A percentile compares a stretch with the other conserved stretches of the same genome.
phyloP scores from a whole-genome alignment of 2,329 filamentous ascomycete genomes.

The Alternaria solani region DNA sequence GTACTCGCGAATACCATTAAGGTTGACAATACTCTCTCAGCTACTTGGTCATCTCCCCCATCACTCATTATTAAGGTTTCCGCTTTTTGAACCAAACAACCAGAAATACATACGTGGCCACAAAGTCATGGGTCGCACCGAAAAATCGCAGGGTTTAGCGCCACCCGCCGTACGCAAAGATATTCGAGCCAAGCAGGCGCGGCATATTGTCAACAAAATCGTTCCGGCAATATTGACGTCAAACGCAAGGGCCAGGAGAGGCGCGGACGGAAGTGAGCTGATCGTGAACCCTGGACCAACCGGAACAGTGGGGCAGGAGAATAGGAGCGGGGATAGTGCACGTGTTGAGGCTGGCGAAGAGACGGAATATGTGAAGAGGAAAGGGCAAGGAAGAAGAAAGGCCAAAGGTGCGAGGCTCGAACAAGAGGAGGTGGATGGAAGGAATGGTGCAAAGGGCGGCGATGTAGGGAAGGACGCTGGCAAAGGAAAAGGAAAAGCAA shows the following conservation, averaged over 20 bases:
- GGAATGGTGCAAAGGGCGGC: slow-evolving; percentile 4
- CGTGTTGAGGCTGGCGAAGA: slow-evolving; percentile 17
- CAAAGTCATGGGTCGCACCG: slow-evolving; percentile 47
- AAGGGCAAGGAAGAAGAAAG: slow-evolving; percentile 45
- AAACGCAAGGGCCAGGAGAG: slow-evolving; percentile 64
- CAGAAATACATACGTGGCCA: neutral
- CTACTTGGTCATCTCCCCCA: neutral
- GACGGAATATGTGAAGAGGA: slow-evolving; percentile 41
- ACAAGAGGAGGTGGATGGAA: slow-evolving; percentile 13
- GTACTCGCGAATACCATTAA: slow-evolving; percentile 13
- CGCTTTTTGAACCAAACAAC: neutral
- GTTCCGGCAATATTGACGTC: slow-evolving; percentile 64
- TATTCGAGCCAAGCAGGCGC: slow-evolving; percentile 62
- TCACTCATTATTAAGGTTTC: neutral
- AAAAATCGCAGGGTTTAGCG: slow-evolving; percentile 49
- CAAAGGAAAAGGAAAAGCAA: slow-evolving; percentile 21
- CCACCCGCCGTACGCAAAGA: slow-evolving; percentile 50
- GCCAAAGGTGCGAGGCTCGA: slow-evolving; percentile 20
- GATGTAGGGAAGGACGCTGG: slow-evolving; percentile 14
- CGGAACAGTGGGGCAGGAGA: neutral
- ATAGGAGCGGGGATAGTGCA: neutral
- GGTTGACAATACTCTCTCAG: neutral
- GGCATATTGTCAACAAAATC: slow-evolving; percentile 66
- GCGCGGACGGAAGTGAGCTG: slow-evolving; percentile 62
- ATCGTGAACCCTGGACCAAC: slow-evolving; percentile 50